Conservation (phyloP, 139 green algal species). For the Coccomyxa sp. region DNA sequence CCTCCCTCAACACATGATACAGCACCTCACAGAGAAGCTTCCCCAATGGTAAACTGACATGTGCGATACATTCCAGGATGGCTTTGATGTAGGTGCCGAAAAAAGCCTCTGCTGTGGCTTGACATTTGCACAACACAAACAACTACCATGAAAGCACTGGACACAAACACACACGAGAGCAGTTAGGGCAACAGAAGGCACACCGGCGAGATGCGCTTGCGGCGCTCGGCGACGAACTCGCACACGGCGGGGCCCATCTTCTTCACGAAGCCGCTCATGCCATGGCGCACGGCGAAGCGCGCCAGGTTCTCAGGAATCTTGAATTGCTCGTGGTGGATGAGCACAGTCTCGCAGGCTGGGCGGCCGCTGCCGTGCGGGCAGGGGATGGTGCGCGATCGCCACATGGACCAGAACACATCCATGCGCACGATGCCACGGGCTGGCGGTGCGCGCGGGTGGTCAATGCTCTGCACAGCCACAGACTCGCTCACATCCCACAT, state of each 20-base stretch:
- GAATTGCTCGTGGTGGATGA: conserved; percentile 89
- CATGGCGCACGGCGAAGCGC: conserved; percentile 61
- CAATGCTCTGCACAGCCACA: conserved; percentile 12
- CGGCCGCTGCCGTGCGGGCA: conserved; percentile 56
- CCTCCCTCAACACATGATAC: neutral
- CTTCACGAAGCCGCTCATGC: conserved; percentile 87
- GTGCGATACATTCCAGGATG: too few species aligned
- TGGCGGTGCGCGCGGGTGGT: conserved; percentile 34
- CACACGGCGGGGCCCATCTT: conserved; percentile 56
- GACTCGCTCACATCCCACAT: too few species aligned
- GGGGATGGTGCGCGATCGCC: conserved; percentile 53
- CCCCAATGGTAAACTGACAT: too few species aligned
- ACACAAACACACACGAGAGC: neutral
- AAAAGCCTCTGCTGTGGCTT: too few species aligned
- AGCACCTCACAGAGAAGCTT: neutral
- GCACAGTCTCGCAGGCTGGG: conserved; percentile 68
- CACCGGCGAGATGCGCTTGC: conserved; percentile 28
- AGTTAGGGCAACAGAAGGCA: neutral
- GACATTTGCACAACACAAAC: too few species aligned
- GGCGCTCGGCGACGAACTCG: conserved; percentile 55
- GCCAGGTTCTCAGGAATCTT: conserved; percentile 78
- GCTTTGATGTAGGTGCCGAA: too few species aligned
- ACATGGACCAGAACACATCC: conserved; percentile 51
- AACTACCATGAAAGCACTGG: too few species aligned
- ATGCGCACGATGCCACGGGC: conserved; percentile 35